Evolutionary conservation across 1,139 yeast genomes (phyloP), one percentile per base, ranked within the genome.

Genomic region (Schizosaccharomyces versatilis): DNA sequence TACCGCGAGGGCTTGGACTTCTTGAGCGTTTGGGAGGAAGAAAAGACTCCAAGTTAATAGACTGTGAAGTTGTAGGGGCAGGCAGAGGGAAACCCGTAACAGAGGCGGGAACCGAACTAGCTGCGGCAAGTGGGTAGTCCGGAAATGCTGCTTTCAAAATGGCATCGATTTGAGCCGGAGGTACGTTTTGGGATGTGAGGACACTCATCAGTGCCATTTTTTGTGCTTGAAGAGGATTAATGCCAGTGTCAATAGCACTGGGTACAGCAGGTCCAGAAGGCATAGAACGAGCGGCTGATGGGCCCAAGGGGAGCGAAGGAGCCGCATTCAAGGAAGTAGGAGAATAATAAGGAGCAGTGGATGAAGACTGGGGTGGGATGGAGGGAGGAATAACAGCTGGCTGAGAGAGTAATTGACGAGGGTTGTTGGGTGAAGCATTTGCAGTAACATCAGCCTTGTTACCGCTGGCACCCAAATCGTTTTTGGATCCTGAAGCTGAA

Each of bases 331-430:
- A 64, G 52, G 70, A 69, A 56, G 78, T 70, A 9, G 80, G 74
- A 32, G 82, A 81, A 80, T 36, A 7, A 53, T 38, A 77, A 57
- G 73, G 74, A 15, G 83, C 76, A 62, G 77, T 79, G 57, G 71
- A 65, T 6, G 59, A 40, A 7, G 56, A 54, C 65, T 59, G 60
- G n/a, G 67, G 60, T 38, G 66, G 58, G 7, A 64, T 59, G 9
- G 63, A 56, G 19, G 61, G 57, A 9, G 66, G 41, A n/a, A 40
- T 24, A 5, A 40, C 60, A 36, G 60, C 55, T 24, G 63, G 55
- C 5, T 57, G 58, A 38, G 62, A 55, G 12, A 57, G 54, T 17
- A 62, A 60, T 24, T 24, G 32, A 24, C 32, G 32, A 38, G 58
- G 52, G 7, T 63, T 55, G 10, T 62, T 57, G 15, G 62, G 56